Base-by-base conservation (phyloP, 176 grass and related monocot genomes). In the Phragmites australis region DNA sequence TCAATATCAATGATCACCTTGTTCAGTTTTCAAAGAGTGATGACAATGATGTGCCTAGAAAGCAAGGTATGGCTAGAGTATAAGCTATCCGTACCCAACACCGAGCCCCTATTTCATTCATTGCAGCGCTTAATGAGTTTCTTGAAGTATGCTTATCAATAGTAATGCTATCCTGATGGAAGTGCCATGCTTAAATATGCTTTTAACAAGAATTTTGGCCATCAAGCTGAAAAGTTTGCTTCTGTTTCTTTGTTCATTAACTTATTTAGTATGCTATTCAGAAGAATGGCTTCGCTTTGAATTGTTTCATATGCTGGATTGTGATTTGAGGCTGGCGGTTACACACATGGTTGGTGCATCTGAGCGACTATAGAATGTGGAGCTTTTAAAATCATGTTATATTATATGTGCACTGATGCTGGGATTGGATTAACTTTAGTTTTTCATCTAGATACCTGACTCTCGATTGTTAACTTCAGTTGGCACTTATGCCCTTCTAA, bases 1-100 rank as follows among this genome's bases (percentile, higher is more conserved):
- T 95, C 71, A 86, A 93, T 64, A 95, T 99, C 61, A 99, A 99
- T 84, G 92, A 93, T 74, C 96, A 99, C 91, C 89, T 93, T 89
- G 90, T 99, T 70, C 96, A 99, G 67, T 99, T 93, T 83, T 95
- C 92, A 52, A 95, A 91, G 82, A 83, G 50, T 62, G 92, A 88
- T 34, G 90, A 93, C n/a, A 83, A 72, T 68, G 61, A 56, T 57
- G 34, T 71, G 62, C 45, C 87, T 59, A 69, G 56, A 42, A 92
- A 77, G 53, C 72, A 89, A 90, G 91, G 90, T 91, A 82, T 22
- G 59, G 54, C 9, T 58, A 56, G 41, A 47, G 16, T 68, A 23
- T 85, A 45, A 62, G 40, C 13, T 46, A 54, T 62, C 39, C 26
- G 54, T 76, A 49, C 4, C 42, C 10, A 8, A 59, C 7, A 27